phyloP scores from a whole-genome alignment of 352 stramenopile species.

The Nothophytophthora sp. region DNA sequence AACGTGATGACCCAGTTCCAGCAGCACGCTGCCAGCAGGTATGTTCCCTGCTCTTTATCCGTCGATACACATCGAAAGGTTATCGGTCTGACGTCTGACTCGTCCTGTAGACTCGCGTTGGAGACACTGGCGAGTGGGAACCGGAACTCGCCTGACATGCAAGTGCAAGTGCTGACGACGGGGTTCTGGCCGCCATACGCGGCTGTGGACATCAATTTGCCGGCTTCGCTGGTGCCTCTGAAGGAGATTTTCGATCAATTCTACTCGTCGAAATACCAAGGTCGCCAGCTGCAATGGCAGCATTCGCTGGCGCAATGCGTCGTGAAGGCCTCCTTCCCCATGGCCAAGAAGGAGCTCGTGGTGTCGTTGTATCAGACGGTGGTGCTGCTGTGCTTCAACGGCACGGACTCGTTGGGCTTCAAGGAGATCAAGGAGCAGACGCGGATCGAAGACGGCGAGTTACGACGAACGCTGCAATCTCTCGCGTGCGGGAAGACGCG shows the following conservation, averaged over 20 bases:
- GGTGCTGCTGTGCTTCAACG: conserved; percentile 88
- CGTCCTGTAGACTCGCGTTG: conserved; percentile 42
- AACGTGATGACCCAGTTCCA: conserved; percentile 95
- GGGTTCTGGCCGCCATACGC: conserved; percentile 98
- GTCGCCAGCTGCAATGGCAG: conserved; percentile 91
- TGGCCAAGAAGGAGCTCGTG: conserved; percentile 83
- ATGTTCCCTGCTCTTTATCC: conserved; percentile 1
- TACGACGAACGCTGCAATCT: conserved; percentile 88
- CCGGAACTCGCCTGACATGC: conserved; percentile 86
- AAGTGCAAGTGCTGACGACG: conserved; percentile 97
- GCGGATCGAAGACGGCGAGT: conserved; percentile 88
- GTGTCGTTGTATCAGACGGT: conserved; percentile 90
- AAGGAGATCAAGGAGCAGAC: conserved; percentile 89
- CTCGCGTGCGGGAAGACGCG: conserved; percentile 90
- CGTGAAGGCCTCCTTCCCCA: conserved; percentile 84
- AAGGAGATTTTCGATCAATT: conserved; percentile 91
- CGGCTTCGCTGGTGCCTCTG: conserved; percentile 51
- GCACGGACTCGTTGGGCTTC: conserved; percentile 62
- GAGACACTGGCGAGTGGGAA: conserved; percentile 34
- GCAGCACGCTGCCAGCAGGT: conserved; percentile 78
- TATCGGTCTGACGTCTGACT: too few relatives aligned
- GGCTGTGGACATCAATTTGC: conserved; percentile 81
- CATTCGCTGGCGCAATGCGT: conserved; percentile 90
- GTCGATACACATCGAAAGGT: too few relatives aligned
- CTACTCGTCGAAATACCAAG: conserved; percentile 89